phyloP scores from a whole-genome alignment of 116 monocot species.

The Cymodocea nodosa region DNA sequence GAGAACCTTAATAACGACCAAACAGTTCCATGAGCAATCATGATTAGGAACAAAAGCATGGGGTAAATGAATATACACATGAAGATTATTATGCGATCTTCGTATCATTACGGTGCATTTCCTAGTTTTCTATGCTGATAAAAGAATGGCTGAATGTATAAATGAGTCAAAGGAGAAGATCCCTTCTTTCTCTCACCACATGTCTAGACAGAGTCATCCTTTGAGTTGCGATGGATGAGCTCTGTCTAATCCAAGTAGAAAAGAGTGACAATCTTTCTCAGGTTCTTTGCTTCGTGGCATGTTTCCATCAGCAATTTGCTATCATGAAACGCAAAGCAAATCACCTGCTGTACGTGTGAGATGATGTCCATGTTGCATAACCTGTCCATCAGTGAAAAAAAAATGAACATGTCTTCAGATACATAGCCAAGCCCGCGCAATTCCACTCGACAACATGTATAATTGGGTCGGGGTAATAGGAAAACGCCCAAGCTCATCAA shows the following conservation, averaged over 20 bases:
- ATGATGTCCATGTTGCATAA: conserved; percentile 95
- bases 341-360: conserved; percentile 93
- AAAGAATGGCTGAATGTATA: neutral
- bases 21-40: too few relatives aligned
- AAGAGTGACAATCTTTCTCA: conserved; percentile 95
- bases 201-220: neutral
- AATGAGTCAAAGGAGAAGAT: neutral
- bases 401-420: neutral
- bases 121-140: neutral
- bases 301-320: conserved; percentile 98
- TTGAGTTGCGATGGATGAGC: neutral
- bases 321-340: conserved; percentile 98
- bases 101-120: neutral
- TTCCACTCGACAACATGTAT: too few relatives aligned
- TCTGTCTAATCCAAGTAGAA: conserved; percentile 84
- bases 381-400: conserved; percentile 29
- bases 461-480: too few relatives aligned
- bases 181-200: too few relatives aligned
- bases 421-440: neutral
- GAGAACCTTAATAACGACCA: too few relatives aligned
- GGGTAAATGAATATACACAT: too few relatives aligned
- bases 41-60: too few relatives aligned
- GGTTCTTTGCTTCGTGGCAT: conserved; percentile 88
- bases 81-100: too few relatives aligned
- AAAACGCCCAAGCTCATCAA: neutral